phyloP scores from a whole-genome alignment of 768 basidiomycete species.

The Chiua virens region DNA sequence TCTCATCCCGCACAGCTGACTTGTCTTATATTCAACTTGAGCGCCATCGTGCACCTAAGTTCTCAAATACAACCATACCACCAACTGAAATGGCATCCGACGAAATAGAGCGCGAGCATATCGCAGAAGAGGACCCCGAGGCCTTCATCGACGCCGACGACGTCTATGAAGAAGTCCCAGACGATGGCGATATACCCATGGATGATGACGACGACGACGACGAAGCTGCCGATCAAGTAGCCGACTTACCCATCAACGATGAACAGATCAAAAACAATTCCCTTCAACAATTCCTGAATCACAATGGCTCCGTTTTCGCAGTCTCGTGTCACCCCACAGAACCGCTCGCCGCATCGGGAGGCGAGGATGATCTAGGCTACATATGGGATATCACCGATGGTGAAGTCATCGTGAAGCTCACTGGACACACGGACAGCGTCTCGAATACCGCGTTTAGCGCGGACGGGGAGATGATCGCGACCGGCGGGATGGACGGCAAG shows the following conservation, averaged over 20 bases:
- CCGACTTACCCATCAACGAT: slow-evolving; percentile 41
- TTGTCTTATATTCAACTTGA: too few species aligned
- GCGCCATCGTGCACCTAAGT: too few species aligned
- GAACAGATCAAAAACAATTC: slow-evolving; percentile 57
- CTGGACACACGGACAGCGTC: slow-evolving; percentile 93
- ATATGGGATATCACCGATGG: slow-evolving; percentile 89
- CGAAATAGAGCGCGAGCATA: slow-evolving; percentile 38
- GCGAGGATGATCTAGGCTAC: slow-evolving; percentile 93
- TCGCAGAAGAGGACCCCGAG: slow-evolving; percentile 47
- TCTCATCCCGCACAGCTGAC: slow-evolving; percentile 19
- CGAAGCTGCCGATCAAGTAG: slow-evolving; percentile 49
- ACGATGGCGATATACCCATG: slow-evolving; percentile 70
- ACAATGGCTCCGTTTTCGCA: slow-evolving; percentile 79
- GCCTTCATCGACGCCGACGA: slow-evolving; percentile 69
- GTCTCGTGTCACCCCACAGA: slow-evolving; percentile 80
- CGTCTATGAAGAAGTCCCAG: slow-evolving; percentile 59
- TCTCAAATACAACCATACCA: not conserved
- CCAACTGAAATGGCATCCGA: slow-evolving; percentile 26
- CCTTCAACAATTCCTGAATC: slow-evolving; percentile 65
- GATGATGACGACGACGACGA: slow-evolving; percentile 72
- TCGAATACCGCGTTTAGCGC: slow-evolving; percentile 72
- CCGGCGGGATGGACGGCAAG: slow-evolving; percentile 97
- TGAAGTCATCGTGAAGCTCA: slow-evolving; percentile 77
- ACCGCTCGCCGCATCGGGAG: slow-evolving; percentile 86
- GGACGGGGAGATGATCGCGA: slow-evolving; percentile 92